Conservation (phyloP, 1,284 basidiomycete genomes). For the Fomitopsis palustris region DNA sequence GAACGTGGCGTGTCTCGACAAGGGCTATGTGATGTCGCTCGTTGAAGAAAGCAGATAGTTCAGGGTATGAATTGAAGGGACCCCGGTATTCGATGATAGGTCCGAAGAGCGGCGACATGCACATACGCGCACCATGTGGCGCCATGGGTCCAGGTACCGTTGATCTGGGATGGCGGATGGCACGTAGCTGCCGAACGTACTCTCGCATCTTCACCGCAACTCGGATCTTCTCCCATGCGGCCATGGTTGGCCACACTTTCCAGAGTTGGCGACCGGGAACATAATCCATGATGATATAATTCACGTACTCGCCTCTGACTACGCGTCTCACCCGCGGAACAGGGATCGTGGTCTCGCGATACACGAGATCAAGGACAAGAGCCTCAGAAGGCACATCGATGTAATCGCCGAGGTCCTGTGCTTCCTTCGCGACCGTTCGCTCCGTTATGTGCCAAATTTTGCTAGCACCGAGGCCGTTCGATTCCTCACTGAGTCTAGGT, state of each 20-base stretch:
- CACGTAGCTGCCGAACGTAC: not conserved
- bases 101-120: not conserved
- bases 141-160: not conserved
- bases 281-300: not conserved
- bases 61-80: slow-evolving; percentile 9
- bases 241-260: not conserved
- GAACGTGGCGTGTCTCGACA: not conserved
- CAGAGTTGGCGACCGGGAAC: not conserved
- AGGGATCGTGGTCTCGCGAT: not conserved
- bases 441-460: too few relatives aligned
- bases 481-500: too few relatives aligned
- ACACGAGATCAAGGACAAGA: not conserved
- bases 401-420: too few relatives aligned
- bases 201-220: not conserved
- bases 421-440: too few relatives aligned
- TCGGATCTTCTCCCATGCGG: not conserved
- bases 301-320: not conserved
- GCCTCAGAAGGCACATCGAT: not conserved
- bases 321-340: not conserved
- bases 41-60: slow-evolving; percentile 10
- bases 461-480: too few relatives aligned
- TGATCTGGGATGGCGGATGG: not conserved
- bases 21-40: not conserved
- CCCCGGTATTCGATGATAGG: not conserved
- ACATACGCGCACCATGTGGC: not conserved